Conservation (phyloP, 345 rosid genomes). For the Gossypioides kirkii region DNA sequence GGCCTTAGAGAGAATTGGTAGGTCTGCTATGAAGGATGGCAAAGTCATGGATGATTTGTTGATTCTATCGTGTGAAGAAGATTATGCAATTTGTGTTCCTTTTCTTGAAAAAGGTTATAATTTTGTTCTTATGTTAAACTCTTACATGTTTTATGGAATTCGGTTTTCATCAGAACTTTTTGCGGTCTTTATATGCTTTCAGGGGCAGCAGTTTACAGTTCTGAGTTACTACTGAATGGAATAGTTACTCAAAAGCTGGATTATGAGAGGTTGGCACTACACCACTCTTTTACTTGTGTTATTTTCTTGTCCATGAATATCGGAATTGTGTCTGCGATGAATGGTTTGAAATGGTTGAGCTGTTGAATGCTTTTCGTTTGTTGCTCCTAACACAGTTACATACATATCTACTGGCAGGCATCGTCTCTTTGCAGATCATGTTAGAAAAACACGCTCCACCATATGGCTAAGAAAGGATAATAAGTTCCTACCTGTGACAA, state of each 20-base stretch:
- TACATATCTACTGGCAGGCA: conserved; percentile 42
- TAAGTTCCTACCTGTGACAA: conserved; percentile 39
- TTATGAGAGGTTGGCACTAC: conserved; percentile 61
- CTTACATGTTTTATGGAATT: background rate
- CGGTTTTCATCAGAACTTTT: background rate
- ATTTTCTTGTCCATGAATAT: background rate
- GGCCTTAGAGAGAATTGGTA: conserved; percentile 76
- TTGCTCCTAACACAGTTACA: background rate
- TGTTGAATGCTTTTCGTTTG: background rate
- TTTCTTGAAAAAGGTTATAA: conserved; percentile 72
- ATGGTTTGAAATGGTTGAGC: background rate
- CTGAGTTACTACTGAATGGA: conserved; percentile 81
- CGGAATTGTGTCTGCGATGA: background rate
- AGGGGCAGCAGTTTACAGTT: conserved; percentile 77
- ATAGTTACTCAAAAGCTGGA: conserved; percentile 84
- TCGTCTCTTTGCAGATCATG: conserved; percentile 54
- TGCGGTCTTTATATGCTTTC: conserved; percentile 16
- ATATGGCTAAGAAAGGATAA: conserved; percentile 58
- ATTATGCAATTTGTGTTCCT: conserved; percentile 46
- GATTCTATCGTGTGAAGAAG: conserved; percentile 82
- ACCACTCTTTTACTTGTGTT: background rate
- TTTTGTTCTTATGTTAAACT: background rate
- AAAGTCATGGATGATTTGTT: conserved; percentile 50
- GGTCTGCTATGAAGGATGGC: conserved; percentile 58
- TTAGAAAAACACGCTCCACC: conserved; percentile 68